Conservation (phyloP, 148 eudicot genomes). For the Diospyros kaki region DNA sequence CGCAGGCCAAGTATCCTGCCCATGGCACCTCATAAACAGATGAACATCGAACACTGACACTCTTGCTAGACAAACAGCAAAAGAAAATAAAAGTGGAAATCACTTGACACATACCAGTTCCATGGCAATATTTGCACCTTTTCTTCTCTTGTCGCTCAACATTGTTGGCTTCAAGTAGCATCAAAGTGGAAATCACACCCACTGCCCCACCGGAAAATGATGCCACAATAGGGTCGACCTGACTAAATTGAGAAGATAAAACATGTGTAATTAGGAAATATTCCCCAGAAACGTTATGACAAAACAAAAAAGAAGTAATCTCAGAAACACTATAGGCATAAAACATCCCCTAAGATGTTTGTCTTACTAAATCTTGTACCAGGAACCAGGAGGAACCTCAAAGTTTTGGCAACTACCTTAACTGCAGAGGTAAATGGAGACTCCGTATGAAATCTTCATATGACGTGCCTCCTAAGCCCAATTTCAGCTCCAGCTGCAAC, state of each 20-base stretch:
- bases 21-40: constrained; percentile 2
- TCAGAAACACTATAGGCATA: not conserved
- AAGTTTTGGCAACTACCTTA: constrained; percentile 46
- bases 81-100: not conserved
- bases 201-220: constrained; percentile 97
- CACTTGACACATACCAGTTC: constrained; percentile 57
- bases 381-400: not conserved
- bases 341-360: not conserved
- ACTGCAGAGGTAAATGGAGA: constrained; percentile 82
- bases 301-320: not conserved
- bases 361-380: not conserved
- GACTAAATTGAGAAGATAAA: constrained; percentile 39
- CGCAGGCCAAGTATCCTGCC: constrained; percentile 89
- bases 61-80: not conserved
- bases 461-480: constrained; percentile 90
- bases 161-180: constrained; percentile 85
- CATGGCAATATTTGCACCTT: constrained; percentile 93
- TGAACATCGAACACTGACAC: not conserved
- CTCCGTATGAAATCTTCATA: constrained; percentile 79
- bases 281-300: not conserved
- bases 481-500: constrained; percentile 81
- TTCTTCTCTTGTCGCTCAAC: constrained; percentile 93
- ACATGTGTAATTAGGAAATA: constrained; percentile 12
- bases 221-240: constrained; percentile 97
- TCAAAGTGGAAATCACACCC: constrained; percentile 91